Conservation (phyloP, 768 basidiomycete species). For the Nidularia sp. region DNA sequence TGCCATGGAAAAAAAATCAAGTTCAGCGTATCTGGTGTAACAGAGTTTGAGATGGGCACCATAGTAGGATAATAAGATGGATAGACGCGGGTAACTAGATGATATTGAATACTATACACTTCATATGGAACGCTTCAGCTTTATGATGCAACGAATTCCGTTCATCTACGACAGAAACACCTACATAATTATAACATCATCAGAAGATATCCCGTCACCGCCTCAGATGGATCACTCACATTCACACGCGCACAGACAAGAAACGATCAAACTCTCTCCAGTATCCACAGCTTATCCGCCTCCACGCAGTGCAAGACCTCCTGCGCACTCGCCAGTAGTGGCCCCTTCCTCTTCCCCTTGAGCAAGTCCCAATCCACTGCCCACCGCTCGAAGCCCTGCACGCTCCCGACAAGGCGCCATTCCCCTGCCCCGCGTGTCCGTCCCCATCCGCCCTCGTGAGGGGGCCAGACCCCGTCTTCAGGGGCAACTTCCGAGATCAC, state of each 20-base stretch:
- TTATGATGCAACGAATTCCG: no score
- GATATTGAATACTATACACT: no score
- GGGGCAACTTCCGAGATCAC: conserved; percentile 51
- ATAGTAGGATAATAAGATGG: no score
- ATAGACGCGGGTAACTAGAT: no score
- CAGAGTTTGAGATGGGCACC: no score
- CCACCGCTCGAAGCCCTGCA: conserved; percentile 42
- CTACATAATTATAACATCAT: no score
- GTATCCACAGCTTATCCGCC: conserved; percentile 43
- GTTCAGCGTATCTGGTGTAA: no score
- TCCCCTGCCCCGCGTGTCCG: conserved; percentile 1
- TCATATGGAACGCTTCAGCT: no score
- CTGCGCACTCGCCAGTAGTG: conserved; percentile 15
- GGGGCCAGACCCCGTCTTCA: conserved; percentile 8
- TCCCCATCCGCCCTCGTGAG: no score
- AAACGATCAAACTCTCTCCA: conserved; percentile 23
- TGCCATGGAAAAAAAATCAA: no score
- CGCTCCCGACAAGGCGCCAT: conserved; percentile 41
- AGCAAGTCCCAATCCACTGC: conserved; percentile 19
- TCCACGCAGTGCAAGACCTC: conserved; percentile 31
- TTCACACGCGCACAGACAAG: not conserved
- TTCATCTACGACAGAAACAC: no score
- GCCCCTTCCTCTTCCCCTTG: conserved; percentile 6
- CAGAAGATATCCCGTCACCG: no score
- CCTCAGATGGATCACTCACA: not conserved